phyloP scores from a whole-genome alignment of 2,329 filamentous ascomycete species.

The Cladosporium halotolerans region DNA sequence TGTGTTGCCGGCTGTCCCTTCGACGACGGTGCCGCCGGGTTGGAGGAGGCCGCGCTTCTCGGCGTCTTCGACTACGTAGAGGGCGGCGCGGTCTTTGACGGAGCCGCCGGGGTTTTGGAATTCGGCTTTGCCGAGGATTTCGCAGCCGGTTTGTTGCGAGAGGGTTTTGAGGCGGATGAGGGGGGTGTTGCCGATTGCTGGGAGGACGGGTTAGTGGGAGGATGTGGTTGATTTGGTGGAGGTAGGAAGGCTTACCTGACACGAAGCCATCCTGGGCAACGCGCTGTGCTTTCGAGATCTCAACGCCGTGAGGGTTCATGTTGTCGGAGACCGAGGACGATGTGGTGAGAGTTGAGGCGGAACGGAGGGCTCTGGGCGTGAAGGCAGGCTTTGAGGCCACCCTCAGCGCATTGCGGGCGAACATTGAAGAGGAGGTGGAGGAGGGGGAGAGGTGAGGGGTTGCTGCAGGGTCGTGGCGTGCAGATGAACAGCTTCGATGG shows the following conservation, averaged over 20 bases:
- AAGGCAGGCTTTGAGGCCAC: constrained; percentile 18
- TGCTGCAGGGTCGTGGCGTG: constrained; percentile 3
- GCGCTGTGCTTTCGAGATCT: constrained; percentile 73
- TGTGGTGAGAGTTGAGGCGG: constrained; percentile 21
- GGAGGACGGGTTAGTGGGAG: constrained; percentile 19
- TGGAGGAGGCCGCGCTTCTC: constrained; percentile 78
- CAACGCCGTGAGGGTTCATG: constrained; percentile 46
- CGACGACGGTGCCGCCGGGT: constrained; percentile 87
- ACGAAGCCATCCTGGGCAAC: constrained; percentile 67
- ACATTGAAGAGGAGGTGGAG: constrained; percentile 14
- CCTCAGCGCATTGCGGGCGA: constrained; percentile 22
- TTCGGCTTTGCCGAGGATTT: constrained; percentile 92
- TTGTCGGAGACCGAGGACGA: constrained; percentile 20
- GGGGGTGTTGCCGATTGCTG: constrained; percentile 95
- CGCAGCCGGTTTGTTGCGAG: constrained; percentile 86
- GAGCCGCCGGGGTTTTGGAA: constrained; percentile 98
- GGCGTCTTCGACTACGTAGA: constrained; percentile 89
- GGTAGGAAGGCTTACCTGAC: constrained; percentile 55
- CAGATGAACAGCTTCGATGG: neutral
- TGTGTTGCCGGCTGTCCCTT: constrained; percentile 96
- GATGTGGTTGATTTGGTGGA: neutral
- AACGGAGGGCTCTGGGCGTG: constrained; percentile 16
- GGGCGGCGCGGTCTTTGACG: constrained; percentile 91
- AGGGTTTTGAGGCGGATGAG: constrained; percentile 84
- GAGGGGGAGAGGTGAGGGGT: neutral